These are phyloP conservation scores for Cyathus striatus DNA, from an alignment of 768 basidiomycete genomes.

Conservation along the genomic window DNA sequence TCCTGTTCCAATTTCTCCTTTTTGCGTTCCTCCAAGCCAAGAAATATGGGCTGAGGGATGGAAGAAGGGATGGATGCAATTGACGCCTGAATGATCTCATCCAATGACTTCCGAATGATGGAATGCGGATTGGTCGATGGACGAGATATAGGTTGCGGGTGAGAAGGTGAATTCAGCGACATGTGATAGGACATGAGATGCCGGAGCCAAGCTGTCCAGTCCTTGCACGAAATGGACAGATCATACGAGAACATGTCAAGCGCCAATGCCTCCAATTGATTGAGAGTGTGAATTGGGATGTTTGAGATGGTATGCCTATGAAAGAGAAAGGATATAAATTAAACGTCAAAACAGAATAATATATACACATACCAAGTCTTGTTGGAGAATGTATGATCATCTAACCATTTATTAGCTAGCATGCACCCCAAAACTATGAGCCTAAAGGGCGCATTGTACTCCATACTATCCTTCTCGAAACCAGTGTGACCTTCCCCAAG, in stretches of 20 bases:
- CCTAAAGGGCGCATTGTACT: constrained; percentile 64
- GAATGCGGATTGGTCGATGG: constrained; percentile 69
- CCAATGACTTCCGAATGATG: constrained; percentile 63
- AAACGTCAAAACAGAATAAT: constrained; percentile 5
- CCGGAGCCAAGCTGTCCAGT: constrained; percentile 70
- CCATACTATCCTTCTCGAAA: constrained; percentile 43
- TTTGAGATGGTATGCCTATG: constrained; percentile 77
- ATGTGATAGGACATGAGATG: constrained; percentile 63
- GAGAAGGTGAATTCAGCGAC: constrained; percentile 51
- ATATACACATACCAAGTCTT: constrained; percentile 67
- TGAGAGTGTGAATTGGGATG: constrained; percentile 64
- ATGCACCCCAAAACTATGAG: constrained; percentile 77
- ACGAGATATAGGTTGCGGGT: constrained; percentile 73
- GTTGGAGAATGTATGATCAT: constrained; percentile 86
- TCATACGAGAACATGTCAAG: constrained; percentile 69
- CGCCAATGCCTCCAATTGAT: constrained; percentile 66
- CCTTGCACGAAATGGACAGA: constrained; percentile 55
- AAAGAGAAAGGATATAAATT: constrained; percentile 6
- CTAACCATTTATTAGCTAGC: constrained; percentile 86
- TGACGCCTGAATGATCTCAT: constrained; percentile 56
- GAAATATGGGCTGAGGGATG: constrained; percentile 61
- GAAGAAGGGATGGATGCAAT: constrained; percentile 19
- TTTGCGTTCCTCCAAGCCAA: constrained; percentile 64
- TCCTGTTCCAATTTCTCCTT: constrained; percentile 46
- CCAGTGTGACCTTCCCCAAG: constrained; percentile 42